Conservation (phyloP, 1,284 basidiomycete species). For the Fomitopsis schrenkii region DNA sequence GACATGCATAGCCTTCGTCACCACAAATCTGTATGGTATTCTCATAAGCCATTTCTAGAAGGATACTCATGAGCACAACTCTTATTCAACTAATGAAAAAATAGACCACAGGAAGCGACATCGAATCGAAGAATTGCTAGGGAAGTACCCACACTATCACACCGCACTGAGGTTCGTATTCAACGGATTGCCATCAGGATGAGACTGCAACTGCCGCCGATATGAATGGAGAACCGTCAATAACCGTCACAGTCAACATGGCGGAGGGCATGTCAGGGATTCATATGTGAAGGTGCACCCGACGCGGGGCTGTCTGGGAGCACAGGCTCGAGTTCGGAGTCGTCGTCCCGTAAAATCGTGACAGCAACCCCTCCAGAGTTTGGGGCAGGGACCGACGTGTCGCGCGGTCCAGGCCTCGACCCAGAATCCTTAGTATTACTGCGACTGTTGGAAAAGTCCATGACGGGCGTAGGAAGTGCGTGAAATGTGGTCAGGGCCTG, state of each 20-base stretch:
- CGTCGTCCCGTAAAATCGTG: neutral
- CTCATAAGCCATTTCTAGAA: no score
- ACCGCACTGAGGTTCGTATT: no score
- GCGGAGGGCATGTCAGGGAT: neutral
- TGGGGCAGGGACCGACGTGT: neutral
- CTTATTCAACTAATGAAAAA: no score
- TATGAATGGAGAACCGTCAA: no score
- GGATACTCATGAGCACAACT: no score
- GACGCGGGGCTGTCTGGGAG: slow-evolving; percentile 3
- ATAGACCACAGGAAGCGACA: no score
- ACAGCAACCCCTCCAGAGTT: neutral
- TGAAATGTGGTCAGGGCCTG: slow-evolving; percentile 56
- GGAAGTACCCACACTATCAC: no score
- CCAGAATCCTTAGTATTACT: slow-evolving; percentile 27
- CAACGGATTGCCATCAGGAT: no score
- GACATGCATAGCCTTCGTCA: no score
- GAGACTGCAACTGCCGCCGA: no score
- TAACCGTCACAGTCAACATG: neutral
- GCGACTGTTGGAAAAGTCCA: slow-evolving; percentile 37
- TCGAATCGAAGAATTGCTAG: no score
- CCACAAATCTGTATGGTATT: no score
- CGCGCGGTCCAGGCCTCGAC: neutral
- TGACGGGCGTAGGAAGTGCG: slow-evolving; percentile 47
- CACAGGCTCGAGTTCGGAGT: neutral
- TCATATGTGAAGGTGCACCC: slow-evolving; percentile 1